These are phyloP conservation scores for Camellia sinensis DNA, from an alignment of 148 eudicot species.

Conservation along the genomic window DNA sequence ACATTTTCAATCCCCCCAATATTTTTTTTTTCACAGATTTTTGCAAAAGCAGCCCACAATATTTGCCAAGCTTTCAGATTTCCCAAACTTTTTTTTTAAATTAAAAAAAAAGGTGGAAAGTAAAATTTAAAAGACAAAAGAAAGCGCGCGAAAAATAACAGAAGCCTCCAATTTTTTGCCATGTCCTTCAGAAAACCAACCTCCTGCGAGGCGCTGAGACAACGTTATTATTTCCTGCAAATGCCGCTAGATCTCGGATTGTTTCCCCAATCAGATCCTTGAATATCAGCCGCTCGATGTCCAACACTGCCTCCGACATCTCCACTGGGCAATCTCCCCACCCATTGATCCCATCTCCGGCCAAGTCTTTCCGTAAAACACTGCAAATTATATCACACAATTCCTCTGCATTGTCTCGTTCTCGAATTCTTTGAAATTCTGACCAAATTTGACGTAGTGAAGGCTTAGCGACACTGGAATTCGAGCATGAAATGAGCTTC, in stretches of 20 bases:
- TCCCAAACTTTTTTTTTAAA: too few species aligned
- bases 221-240: constrained; percentile 32
- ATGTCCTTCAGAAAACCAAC: constrained; percentile 67
- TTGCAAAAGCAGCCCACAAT: constrained; percentile 29
- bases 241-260: constrained; percentile 54
- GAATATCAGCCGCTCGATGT: constrained; percentile 80
- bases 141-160: constrained; percentile 37
- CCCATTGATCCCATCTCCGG: constrained; percentile 48
- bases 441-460: constrained; percentile 50
- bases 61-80: constrained; percentile 33
- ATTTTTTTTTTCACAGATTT: background rate
- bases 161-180: background rate
- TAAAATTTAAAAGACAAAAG: background rate
- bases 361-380: constrained; percentile 69
- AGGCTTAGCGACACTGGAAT: constrained; percentile 2
- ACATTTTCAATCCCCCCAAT: background rate
- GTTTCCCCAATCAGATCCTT: constrained; percentile 82
- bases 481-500: constrained; percentile 35
- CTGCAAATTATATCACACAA: constrained; percentile 65
- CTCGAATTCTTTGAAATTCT: constrained; percentile 55
- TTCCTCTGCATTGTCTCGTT: constrained; percentile 45
- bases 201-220: constrained; percentile 53
- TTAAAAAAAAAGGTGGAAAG: background rate
- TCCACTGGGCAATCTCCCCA: constrained; percentile 75
- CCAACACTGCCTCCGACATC: constrained; percentile 67